phyloP scores from a whole-genome alignment of 2,329 filamentous ascomycete genomes.

The Colletotrichum orbiculare region DNA sequence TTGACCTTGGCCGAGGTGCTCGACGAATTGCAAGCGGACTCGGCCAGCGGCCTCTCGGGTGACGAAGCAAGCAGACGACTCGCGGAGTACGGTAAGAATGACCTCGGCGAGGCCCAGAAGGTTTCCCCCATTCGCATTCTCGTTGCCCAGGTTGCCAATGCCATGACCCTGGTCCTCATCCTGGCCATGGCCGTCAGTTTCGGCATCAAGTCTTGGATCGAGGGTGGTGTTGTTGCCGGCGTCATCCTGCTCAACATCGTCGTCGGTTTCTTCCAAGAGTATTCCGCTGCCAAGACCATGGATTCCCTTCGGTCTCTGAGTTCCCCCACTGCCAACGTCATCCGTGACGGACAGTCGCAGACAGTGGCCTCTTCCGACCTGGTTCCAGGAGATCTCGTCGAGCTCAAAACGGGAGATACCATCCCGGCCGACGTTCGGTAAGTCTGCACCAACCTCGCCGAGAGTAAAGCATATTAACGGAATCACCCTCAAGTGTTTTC shows the following conservation, averaged over 20 bases:
- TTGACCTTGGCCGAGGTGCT: slow-evolving; percentile 60
- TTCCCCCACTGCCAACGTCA: slow-evolving; percentile 59
- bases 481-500: slow-evolving; percentile 46
- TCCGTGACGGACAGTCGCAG: slow-evolving; percentile 60
- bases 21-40: slow-evolving; percentile 62
- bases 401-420: slow-evolving; percentile 60
- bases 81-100: slow-evolving; percentile 67
- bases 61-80: slow-evolving; percentile 62
- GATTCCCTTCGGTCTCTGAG: slow-evolving; percentile 60
- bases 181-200: slow-evolving; percentile 64
- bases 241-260: slow-evolving; percentile 64
- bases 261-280: slow-evolving; percentile 66
- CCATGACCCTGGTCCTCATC: slow-evolving; percentile 71
- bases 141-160: slow-evolving; percentile 71
- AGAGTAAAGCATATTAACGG: slow-evolving; percentile 18
- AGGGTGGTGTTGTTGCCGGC: slow-evolving; percentile 63
- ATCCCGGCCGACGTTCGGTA: slow-evolving; percentile 53
- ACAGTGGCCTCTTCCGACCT: slow-evolving; percentile 64
- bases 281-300: slow-evolving; percentile 64
- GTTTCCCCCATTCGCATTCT: slow-evolving; percentile 69
- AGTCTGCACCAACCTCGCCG: neutral
- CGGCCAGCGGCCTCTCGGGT: slow-evolving; percentile 65
- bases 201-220: slow-evolving; percentile 62
- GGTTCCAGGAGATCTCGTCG: slow-evolving; percentile 68
- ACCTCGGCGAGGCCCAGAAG: slow-evolving; percentile 66